phyloP scores from a whole-genome alignment of 2,329 filamentous ascomycete species.

The Thielaviopsis populi region DNA sequence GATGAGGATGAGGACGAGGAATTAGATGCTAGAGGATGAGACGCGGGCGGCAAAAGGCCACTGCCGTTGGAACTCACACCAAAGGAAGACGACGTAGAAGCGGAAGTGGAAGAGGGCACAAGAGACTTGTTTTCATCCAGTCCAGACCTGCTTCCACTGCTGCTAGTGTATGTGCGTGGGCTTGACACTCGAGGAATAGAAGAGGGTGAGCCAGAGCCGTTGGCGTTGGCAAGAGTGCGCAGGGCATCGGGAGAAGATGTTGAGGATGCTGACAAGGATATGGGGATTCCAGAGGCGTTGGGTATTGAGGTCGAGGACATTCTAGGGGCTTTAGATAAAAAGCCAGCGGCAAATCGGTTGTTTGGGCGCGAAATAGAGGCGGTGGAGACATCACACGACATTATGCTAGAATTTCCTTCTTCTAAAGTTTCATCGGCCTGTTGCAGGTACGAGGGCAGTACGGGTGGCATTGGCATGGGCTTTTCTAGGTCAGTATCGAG shows the following conservation, averaged over 20 bases:
- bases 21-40: constrained; percentile 7
- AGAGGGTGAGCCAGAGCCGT: constrained; percentile 12
- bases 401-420: constrained; percentile 12
- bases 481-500: constrained; percentile 14
- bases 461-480: constrained; percentile 12
- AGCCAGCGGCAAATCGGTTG: constrained; percentile 15
- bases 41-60: constrained; percentile 10
- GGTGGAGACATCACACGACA: constrained; percentile 14
- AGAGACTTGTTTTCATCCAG: constrained; percentile 13
- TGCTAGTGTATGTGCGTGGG: constrained; percentile 9
- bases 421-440: constrained; percentile 7
- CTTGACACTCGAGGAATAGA: constrained; percentile 16
- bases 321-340: constrained; percentile 9
- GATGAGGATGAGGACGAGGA: constrained; percentile 4
- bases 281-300: constrained; percentile 10
- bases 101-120: background rate
- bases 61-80: constrained; percentile 15
- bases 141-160: background rate
- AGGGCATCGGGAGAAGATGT: constrained; percentile 12
- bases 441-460: constrained; percentile 12
- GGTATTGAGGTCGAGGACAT: constrained; percentile 3
- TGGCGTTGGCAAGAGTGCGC: constrained; percentile 8
- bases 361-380: constrained; percentile 11
- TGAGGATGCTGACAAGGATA: constrained; percentile 1
- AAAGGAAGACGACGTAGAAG: constrained; percentile 14